Percentiles rank a stretch among this genome's conserved stretches.
Evolutionary conservation across 2,329 filamentous ascomycete species (phyloP).

Genomic region (Mycosphaerella sp.): DNA sequence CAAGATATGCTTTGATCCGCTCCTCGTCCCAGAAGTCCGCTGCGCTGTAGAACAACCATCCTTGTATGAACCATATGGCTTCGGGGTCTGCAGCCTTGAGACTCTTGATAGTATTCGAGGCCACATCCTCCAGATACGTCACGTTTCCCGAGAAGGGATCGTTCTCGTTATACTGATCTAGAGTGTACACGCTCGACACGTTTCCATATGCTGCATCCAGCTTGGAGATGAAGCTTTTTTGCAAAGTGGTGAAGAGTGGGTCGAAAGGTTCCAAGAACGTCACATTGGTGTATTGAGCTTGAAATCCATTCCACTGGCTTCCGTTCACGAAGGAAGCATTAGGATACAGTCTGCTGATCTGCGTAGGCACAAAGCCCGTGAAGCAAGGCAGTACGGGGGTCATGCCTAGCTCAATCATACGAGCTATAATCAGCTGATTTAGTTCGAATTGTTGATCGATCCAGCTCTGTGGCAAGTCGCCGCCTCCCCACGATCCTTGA

Average conservation of each 20-base stretch:
- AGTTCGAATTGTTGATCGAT: conserved; percentile 45
- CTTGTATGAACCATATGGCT: conserved; percentile 50
- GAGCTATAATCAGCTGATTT: conserved; percentile 44
- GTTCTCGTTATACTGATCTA: conserved; percentile 52
- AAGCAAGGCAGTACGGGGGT: conserved; percentile 48
- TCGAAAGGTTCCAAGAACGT: conserved; percentile 47
- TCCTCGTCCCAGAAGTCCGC: conserved; percentile 41
- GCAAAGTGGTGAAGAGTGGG: conserved; percentile 39
- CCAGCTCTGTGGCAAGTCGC: conserved; percentile 41
- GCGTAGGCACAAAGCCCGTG: conserved; percentile 45
- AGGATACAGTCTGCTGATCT: conserved; percentile 39
- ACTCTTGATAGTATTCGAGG: conserved; percentile 41
- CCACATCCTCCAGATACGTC: conserved; percentile 41
- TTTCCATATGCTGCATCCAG: conserved; percentile 45
- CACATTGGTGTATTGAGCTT: conserved; percentile 40
- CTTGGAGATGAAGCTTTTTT: conserved; percentile 43
- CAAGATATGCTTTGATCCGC: conserved; percentile 46
- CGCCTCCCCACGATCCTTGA: conserved; percentile 44
- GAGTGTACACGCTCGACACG: conserved; percentile 45
- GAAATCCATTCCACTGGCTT: conserved; percentile 42
- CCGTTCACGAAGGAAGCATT: conserved; percentile 41
- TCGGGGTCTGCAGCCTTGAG: conserved; percentile 45
- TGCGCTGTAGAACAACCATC: conserved; percentile 46
- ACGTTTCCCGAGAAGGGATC: conserved; percentile 42
- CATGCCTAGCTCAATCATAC: conserved; percentile 50